Evolutionary conservation across 768 basidiomycete species (phyloP).

Genomic region (Lyophyllum semitale): DNA sequence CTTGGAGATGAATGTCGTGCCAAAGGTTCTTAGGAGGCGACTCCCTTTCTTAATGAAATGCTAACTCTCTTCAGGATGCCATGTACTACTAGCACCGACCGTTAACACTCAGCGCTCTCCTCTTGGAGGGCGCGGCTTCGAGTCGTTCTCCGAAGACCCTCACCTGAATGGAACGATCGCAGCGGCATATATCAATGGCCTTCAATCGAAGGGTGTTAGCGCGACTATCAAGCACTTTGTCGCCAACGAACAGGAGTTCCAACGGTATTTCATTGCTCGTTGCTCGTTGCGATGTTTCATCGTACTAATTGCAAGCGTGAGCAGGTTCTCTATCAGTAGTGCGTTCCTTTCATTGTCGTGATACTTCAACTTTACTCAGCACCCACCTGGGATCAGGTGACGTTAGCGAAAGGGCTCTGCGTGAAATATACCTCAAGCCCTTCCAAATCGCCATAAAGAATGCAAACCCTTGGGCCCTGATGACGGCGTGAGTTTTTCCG

Average conservation of each 20-base stretch:
- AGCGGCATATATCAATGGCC: slow-evolving; percentile 61
- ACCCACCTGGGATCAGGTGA: slow-evolving; percentile 32
- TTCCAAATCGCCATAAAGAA: slow-evolving; percentile 61
- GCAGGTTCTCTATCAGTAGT: slow-evolving; percentile 49
- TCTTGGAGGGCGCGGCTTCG: slow-evolving; percentile 58
- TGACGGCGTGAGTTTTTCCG: slow-evolving; percentile 48
- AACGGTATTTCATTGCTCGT: slow-evolving; percentile 32
- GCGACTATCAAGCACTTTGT: slow-evolving; percentile 69
- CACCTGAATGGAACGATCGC: slow-evolving; percentile 56
- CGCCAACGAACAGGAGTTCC: slow-evolving; percentile 64
- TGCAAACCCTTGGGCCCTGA: slow-evolving; percentile 57
- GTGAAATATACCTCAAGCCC: slow-evolving; percentile 68
- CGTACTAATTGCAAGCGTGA: neutral
- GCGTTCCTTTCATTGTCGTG: slow-evolving; percentile 8
- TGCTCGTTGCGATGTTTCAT: neutral
- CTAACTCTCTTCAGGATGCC: slow-evolving; percentile 29
- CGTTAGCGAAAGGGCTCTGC: slow-evolving; percentile 45
- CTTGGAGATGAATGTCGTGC: slow-evolving; percentile 56
- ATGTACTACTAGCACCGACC: slow-evolving; percentile 61
- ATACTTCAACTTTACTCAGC: neutral
- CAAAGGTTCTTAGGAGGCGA: slow-evolving; percentile 34
- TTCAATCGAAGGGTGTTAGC: slow-evolving; percentile 58
- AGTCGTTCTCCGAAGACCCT: slow-evolving; percentile 67
- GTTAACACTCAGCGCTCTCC: slow-evolving; percentile 67
- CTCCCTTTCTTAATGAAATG: slow-evolving; percentile 7